Percentiles rank a stretch among this genome's conserved stretches.
phyloP scores from a whole-genome alignment of 768 basidiomycete genomes.

The Pleurotus ostreatus region DNA sequence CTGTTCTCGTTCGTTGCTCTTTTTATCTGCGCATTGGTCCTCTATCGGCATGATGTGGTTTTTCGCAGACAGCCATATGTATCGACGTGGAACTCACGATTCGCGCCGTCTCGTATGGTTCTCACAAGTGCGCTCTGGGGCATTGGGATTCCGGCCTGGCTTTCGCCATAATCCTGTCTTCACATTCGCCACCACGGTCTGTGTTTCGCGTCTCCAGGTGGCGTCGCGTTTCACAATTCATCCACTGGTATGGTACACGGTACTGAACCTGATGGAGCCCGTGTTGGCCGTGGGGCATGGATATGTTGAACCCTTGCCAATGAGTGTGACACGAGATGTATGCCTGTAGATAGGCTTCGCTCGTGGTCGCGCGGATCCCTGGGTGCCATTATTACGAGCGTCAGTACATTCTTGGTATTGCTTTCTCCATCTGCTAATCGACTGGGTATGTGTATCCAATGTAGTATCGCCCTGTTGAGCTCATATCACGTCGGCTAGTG shows the following conservation, averaged over 20 bases:
- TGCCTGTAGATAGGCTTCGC: too few species aligned
- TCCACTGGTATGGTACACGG: neutral
- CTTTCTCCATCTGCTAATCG: too few species aligned
- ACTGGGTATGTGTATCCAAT: too few species aligned
- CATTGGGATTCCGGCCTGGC: neutral
- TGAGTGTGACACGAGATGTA: too few species aligned
- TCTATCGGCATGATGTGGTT: slow-evolving; percentile 2
- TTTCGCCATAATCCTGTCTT: neutral
- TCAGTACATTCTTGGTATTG: too few species aligned
- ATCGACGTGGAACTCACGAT: neutral
- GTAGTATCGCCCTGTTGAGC: neutral
- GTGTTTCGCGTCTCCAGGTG: neutral
- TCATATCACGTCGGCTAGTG: neutral
- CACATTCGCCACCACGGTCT: neutral
- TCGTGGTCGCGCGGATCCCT: too few species aligned
- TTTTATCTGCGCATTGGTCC: slow-evolving; percentile 8
- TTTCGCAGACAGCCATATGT: neutral
- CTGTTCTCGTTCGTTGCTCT: slow-evolving; percentile 1
- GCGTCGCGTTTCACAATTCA: neutral
- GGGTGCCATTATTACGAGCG: too few species aligned
- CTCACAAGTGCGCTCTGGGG: neutral
- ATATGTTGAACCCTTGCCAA: too few species aligned
- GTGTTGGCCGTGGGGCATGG: too few species aligned
- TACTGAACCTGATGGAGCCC: too few species aligned
- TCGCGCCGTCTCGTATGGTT: neutral